A percentile compares a stretch with the other conserved stretches of the same genome.
These are phyloP conservation scores for Asclepias syriaca DNA, from an alignment of 257 asterid species.

Conservation along the genomic window DNA sequence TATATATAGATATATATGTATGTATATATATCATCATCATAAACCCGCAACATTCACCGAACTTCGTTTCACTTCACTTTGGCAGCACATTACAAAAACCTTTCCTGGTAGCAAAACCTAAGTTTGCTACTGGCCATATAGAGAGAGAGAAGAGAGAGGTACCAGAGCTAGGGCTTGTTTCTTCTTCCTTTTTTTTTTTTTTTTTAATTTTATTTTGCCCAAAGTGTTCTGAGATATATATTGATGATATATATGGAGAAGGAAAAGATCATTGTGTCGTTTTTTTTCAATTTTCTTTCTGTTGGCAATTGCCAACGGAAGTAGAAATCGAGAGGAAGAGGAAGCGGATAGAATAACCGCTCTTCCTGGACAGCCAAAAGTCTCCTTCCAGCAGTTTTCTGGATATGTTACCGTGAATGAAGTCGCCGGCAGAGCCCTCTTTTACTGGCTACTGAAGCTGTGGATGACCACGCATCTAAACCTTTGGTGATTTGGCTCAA, in stretches of 20 bases:
- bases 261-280: not conserved
- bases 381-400: conserved; percentile 66
- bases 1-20: too few species aligned
- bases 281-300: conserved; percentile 16
- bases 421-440: conserved; percentile 77
- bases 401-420: conserved; percentile 78
- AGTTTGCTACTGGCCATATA: not conserved
- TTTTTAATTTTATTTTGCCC: not conserved
- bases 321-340: conserved; percentile 26
- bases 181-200: not conserved
- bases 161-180: not conserved
- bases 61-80: too few species aligned
- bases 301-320: not conserved
- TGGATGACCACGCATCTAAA: conserved; percentile 34
- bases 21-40: too few species aligned
- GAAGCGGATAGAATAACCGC: conserved; percentile 60
- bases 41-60: too few species aligned
- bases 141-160: not conserved
- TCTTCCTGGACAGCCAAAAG: conserved; percentile 89
- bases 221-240: not conserved
- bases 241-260: conserved; percentile 10
- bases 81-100: not conserved
- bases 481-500: conserved; percentile 94
- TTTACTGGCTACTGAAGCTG: conserved; percentile 86
- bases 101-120: conserved; percentile 4